Percentiles rank a stretch among this genome's conserved stretches.
Conservation (phyloP, 352 stramenopile genomes). For the Pythium angustatum region DNA sequence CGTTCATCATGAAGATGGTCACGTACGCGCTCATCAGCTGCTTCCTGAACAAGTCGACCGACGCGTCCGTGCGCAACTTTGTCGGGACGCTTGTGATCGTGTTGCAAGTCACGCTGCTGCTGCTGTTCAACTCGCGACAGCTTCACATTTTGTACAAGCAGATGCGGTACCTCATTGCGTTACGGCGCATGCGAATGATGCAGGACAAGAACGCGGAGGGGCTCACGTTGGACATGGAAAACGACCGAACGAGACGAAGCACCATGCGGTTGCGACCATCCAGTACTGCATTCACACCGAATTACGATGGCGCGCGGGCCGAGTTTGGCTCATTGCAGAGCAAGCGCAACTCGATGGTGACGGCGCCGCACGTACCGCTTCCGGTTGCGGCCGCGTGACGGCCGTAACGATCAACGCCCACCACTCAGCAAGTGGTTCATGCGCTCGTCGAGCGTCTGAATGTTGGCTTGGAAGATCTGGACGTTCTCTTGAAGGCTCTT, state of each 20-base stretch:
- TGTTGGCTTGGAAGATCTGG: conserved; percentile 76
- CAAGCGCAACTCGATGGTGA: conserved; percentile 37
- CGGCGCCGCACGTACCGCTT: conserved; percentile 18
- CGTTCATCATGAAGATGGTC: conserved; percentile 84
- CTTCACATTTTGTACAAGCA: conserved; percentile 82
- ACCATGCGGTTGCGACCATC: conserved; percentile 16
- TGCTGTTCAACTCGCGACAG: conserved; percentile 78
- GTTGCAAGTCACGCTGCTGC: conserved; percentile 58
- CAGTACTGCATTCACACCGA: conserved; percentile 35
- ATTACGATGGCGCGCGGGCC: conserved; percentile 35
- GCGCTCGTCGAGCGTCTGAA: conserved; percentile 71
- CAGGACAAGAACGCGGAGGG: conserved; percentile 27
- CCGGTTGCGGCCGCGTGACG: conserved; percentile 24
- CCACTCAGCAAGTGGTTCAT: conserved; percentile 39
- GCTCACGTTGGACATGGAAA: conserved; percentile 24
- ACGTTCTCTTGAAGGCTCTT: conserved; percentile 72
- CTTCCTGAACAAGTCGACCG: conserved; percentile 59
- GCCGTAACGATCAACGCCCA: neutral
- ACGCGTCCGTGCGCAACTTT: conserved; percentile 51
- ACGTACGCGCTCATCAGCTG: conserved; percentile 81
- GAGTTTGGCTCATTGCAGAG: conserved; percentile 34
- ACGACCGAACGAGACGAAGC: neutral
- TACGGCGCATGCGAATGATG: conserved; percentile 44
- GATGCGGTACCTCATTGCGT: conserved; percentile 56
- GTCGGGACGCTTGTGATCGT: conserved; percentile 66